Base-by-base conservation (phyloP, 768 basidiomycete genomes). In the Suillus occidentalis region DNA sequence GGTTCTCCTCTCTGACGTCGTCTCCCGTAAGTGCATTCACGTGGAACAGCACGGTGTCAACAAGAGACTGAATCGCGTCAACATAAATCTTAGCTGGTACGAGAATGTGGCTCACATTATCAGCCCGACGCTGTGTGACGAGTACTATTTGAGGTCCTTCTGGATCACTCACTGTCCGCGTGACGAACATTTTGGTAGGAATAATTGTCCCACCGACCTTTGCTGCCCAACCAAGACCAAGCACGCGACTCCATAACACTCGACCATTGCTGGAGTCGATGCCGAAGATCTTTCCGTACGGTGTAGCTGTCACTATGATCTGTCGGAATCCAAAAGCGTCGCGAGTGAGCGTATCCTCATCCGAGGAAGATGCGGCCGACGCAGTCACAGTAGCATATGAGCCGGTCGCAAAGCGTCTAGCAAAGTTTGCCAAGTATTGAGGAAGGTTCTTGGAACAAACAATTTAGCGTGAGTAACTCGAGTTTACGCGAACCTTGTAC, bases 321-420 rank as follows among this genome's bases (percentile, higher is more conserved):
- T 97, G 93, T 43, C 90, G 83, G 77, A 97, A 94, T 0, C 94
- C 95, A 72, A 96, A 97, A 0, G 88, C 76, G 71, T 96, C 94
- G 6, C 92, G 86, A 64, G 81, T 78, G 0, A 89, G 79, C 0
- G 77, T 73, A 9, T 79, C 71, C 25, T 76, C 69, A 36, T 76
- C 66, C 6, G 80, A 69, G 36, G 75, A 67, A 56, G 72, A 73
- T 25, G 76, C 60, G 12, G 76, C 64, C 13, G 59, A 59, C 34
- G 56, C 7, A 20, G 63, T 79, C 4, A 82, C 79, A 1, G 87
- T 83, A 3, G 82, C 85, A 68, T 87, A 89, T 0, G 85, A 86
- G 22, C 89, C 88, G 0, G 88, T 88, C 3, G 85, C 83, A 74
- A 95, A 92, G 28, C 94, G 89, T 61, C 81, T 82, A 42, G 80